phyloP scores from a whole-genome alignment of 106 monocot genomes.

The Amphibolis antarctica region DNA sequence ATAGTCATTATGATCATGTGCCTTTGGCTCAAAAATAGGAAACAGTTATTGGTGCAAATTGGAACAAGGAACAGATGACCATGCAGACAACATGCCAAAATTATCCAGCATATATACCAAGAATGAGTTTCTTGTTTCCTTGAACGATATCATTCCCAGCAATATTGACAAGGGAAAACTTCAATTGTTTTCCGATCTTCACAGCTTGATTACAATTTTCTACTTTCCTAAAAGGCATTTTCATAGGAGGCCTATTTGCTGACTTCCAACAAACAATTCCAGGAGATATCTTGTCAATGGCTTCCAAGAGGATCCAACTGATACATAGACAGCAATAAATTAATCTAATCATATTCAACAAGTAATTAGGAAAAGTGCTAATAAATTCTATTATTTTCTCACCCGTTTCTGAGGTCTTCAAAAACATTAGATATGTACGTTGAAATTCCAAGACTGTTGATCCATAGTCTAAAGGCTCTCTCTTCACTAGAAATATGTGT shows the following conservation, averaged over 20 bases:
- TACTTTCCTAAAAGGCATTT: constrained; percentile 86
- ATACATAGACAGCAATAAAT: constrained; percentile 2
- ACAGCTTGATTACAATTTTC: constrained; percentile 93
- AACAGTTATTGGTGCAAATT: not conserved
- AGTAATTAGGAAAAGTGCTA: not conserved
- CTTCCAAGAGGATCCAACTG: constrained; percentile 81
- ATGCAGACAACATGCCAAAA: not conserved
- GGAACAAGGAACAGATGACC: not conserved
- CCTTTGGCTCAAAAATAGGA: not conserved
- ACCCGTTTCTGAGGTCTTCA: constrained; percentile 92
- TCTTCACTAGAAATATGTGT: constrained; percentile 72
- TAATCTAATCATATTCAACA: not conserved
- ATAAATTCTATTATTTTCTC: constrained; percentile 3
- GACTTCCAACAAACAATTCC: constrained; percentile 72
- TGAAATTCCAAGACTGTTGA: constrained; percentile 78
- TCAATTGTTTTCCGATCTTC: constrained; percentile 71
- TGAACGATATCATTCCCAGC: constrained; percentile 94
- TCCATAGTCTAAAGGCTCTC: constrained; percentile 70
- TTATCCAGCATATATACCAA: constrained; percentile 64
- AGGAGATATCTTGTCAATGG: constrained; percentile 64
- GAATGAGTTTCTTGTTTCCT: constrained; percentile 81
- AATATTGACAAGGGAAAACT: constrained; percentile 86
- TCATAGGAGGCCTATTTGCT: constrained; percentile 80
- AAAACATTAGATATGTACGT: constrained; percentile 75
- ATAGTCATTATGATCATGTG: not conserved